A percentile compares a stretch with the other conserved stretches of the same genome.
Evolutionary conservation across 306 rosid species (phyloP).

Genomic region (Spatholobus suberectus): DNA sequence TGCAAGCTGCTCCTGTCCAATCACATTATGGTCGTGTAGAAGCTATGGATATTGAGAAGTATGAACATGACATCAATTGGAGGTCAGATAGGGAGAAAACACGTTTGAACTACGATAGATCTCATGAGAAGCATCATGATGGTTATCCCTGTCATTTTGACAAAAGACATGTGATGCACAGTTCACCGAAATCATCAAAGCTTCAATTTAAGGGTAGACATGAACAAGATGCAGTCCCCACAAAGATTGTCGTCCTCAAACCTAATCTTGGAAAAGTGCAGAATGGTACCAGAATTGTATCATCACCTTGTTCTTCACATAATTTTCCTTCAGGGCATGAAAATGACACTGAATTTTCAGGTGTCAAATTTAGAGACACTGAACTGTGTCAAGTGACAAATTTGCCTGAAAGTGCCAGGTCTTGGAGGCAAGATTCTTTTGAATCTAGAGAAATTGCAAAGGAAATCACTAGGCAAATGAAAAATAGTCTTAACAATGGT

Average conservation of each 20-base stretch:
- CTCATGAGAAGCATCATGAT: constrained; percentile 59
- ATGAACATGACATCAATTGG: constrained; percentile 51
- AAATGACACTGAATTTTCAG: constrained; percentile 52
- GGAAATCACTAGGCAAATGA: constrained; percentile 82
- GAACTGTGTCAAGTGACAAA: constrained; percentile 51
- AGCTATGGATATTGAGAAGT: constrained; percentile 50
- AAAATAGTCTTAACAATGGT: constrained; percentile 51
- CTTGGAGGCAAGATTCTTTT: constrained; percentile 62
- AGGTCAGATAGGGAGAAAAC: constrained; percentile 57
- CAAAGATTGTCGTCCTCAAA: constrained; percentile 87
- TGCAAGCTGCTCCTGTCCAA: constrained; percentile 56
- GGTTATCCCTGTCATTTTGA: constrained; percentile 53
- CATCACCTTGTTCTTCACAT: constrained; percentile 70
- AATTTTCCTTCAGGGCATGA: constrained; percentile 57
- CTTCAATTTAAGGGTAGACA: constrained; percentile 51
- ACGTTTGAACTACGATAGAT: constrained; percentile 46
- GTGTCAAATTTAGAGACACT: constrained; percentile 50
- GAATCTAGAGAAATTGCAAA: constrained; percentile 85
- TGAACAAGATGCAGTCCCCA: constrained; percentile 60
- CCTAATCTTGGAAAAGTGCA: constrained; percentile 82
- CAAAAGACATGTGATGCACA: constrained; percentile 47
- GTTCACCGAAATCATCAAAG: constrained; percentile 56
- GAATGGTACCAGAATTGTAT: constrained; percentile 48
- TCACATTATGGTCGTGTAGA: constrained; percentile 56
- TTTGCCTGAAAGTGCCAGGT: constrained; percentile 47